These are phyloP conservation scores for Phytophthora sp. DNA, from an alignment of 352 stramenopile species.

Conservation along the genomic window DNA sequence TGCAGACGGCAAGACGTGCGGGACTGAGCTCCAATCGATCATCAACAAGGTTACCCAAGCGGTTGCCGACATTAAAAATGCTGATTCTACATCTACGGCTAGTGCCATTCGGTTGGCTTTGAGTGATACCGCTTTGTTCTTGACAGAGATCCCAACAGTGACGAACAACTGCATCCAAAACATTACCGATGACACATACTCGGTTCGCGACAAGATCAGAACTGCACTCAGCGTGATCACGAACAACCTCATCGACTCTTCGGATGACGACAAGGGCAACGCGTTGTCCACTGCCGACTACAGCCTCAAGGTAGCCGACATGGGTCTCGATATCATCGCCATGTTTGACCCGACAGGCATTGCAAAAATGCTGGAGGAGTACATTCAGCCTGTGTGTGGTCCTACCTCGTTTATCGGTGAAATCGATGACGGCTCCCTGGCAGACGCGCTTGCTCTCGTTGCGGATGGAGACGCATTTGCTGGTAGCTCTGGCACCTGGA, in stretches of 20 bases:
- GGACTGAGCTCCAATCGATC: conserved; percentile 43
- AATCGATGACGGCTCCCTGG: conserved; percentile 50
- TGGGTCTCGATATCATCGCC: conserved; percentile 54
- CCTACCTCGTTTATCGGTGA: conserved; percentile 53
- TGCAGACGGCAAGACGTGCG: conserved; percentile 43
- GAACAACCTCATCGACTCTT: conserved; percentile 51
- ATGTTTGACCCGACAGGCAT: conserved; percentile 64
- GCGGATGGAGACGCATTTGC: conserved; percentile 46
- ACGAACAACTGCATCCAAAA: conserved; percentile 46
- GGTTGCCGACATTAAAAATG: conserved; percentile 49
- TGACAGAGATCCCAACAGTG: conserved; percentile 55
- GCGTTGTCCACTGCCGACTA: conserved; percentile 43
- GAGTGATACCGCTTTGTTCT: conserved; percentile 46
- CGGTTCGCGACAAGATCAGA: conserved; percentile 51
- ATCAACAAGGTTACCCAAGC: conserved; percentile 40
- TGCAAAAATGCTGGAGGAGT: conserved; percentile 49
- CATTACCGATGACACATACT: conserved; percentile 29
- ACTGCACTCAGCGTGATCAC: conserved; percentile 53
- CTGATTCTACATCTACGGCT: conserved; percentile 21
- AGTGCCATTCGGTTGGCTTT: conserved; percentile 44
- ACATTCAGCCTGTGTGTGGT: conserved; percentile 61
- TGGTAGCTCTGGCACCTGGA: conserved; percentile 45
- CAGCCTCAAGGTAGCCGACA: conserved; percentile 44
- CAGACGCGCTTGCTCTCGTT: conserved; percentile 42
- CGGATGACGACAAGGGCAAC: conserved; percentile 31